Evolutionary conservation across 768 basidiomycete genomes (phyloP).

Genomic region (Pisolithus albus): DNA sequence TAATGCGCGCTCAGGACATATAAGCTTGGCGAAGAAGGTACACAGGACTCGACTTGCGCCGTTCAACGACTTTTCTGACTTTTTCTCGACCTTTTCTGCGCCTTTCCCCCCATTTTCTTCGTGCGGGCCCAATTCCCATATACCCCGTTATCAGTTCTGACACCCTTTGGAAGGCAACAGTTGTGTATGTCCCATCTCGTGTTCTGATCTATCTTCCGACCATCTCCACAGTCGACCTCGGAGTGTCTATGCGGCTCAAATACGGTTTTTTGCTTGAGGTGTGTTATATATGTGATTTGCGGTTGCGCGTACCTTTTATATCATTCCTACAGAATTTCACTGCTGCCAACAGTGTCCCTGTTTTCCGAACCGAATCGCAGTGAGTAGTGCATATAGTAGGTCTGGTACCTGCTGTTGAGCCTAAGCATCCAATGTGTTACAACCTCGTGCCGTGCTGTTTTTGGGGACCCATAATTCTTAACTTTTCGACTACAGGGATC

Average conservation of each 20-base stretch:
- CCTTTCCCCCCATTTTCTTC: background rate
- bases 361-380: constrained; percentile 77
- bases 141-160: constrained; percentile 47
- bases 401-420: too few relatives aligned
- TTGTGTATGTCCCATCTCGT: constrained; percentile 46
- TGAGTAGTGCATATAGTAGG: constrained; percentile 21
- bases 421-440: too few relatives aligned
- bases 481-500: constrained; percentile 41
- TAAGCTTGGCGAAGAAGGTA: constrained; percentile 83
- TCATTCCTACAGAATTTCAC: constrained; percentile 46
- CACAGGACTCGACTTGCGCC: too few relatives aligned
- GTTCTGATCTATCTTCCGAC: background rate
- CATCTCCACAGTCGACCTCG: constrained; percentile 45
- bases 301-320: background rate
- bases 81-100: background rate
- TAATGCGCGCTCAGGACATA: constrained; percentile 57
- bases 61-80: background rate
- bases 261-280: constrained; percentile 74
- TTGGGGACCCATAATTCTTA: background rate
- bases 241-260: constrained; percentile 66
- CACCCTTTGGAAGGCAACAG: constrained; percentile 88
- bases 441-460: too few relatives aligned
- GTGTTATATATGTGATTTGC: background rate
- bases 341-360: constrained; percentile 53
- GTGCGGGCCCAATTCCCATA: background rate